These are phyloP conservation scores for Solanum pimpinellifolium DNA, from an alignment of 257 asterid genomes.

Conservation along the genomic window DNA sequence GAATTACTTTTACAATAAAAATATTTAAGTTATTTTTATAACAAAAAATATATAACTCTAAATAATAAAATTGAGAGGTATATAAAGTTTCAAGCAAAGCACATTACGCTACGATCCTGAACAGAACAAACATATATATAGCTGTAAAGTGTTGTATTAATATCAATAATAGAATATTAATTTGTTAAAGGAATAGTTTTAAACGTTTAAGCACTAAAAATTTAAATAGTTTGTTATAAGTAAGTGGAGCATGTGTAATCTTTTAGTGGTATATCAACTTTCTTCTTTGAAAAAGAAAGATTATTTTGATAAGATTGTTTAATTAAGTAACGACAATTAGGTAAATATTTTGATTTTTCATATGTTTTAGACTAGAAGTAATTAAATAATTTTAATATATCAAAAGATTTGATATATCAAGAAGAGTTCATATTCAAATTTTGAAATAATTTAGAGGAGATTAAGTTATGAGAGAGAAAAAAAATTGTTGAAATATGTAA, in stretches of 20 bases:
- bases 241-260: background rate
- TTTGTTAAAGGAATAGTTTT: background rate
- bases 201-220: background rate
- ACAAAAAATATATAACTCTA: rapidly evolving
- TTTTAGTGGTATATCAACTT: background rate
- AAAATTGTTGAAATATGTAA: background rate
- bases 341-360: background rate
- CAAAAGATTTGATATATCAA: background rate
- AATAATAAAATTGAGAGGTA: no score
- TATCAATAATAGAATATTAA: background rate
- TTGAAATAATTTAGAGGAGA: rapidly evolving
- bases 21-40: no score
- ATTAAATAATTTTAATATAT: background rate
- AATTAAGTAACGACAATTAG: background rate
- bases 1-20: no score
- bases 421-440: background rate
- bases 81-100: no score
- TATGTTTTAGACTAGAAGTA: background rate
- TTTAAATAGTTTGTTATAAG: background rate
- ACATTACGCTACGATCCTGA: no score
- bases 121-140: background rate
- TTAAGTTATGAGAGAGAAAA: background rate
- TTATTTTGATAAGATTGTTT: background rate
- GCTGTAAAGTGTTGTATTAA: background rate
- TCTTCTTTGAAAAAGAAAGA: background rate